Base-by-base conservation (phyloP, 2,329 filamentous ascomycete genomes). In the Venturia aucupariae region DNA sequence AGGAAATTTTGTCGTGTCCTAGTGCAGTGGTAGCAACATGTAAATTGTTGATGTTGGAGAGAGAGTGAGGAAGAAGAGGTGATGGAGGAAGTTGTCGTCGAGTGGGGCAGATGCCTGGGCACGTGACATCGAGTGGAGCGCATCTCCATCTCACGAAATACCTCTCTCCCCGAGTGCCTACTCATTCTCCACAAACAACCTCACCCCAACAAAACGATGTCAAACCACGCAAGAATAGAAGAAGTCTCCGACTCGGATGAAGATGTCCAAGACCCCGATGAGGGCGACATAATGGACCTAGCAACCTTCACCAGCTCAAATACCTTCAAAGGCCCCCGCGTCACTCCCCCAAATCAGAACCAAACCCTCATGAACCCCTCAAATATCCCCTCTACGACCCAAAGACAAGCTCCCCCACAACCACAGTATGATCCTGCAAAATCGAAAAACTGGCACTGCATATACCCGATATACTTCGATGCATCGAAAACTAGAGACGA, bases 401-500 rank as follows among this genome's bases (percentile, higher is more conserved):
- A 63, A 38, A 70, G 70, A 64, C 68, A 66, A 66, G 66, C 68
- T 61, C 70, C 70, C 65, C 69, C 68, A 65, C 74, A 71, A 59
- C 75, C 73, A 62, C 73, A 72, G 10, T 61, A 61, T 41, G 64
- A 66, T 68, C 65, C 70, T 70, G 65, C 64, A 64, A 66, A 68
- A 64, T 66, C 90, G 75, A 90, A 88, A 72, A 80, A 86, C 76
- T 96, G 87, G 80, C 89, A 94, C 76, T 93, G 90, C 77, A 82
- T 99, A 32, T 99, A 99, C 79, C 93, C 94, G 0, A 80, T 97
- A 66, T 99, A 99, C 82, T 99, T 99, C 72, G 93, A 97, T 81
- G 83, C 82, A 68, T 80, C 81, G 30, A 86, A 90, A 61, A 84
- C 85, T 51, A 86, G 92, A 65, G 86, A 87, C 65, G 83, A 95